A percentile compares a stretch with the other conserved stretches of the same genome.
Conservation (phyloP, 257 asterid species). For the Verbascum thapsus region DNA sequence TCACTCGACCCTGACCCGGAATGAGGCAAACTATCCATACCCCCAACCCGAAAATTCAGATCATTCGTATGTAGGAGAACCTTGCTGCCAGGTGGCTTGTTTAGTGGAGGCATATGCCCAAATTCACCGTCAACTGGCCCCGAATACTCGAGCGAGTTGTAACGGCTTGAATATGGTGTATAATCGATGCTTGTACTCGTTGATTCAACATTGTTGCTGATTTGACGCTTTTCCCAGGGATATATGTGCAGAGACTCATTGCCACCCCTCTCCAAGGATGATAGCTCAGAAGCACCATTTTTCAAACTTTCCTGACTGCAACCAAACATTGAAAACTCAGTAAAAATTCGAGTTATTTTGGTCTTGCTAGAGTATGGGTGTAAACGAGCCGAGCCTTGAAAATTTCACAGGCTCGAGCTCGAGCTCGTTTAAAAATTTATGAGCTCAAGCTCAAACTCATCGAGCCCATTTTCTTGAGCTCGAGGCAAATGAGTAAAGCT, state of each 20-base stretch:
- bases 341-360: background rate
- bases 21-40: slow-evolving; percentile 16
- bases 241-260: slow-evolving; percentile 17
- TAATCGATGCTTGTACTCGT: slow-evolving; percentile 33
- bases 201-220: slow-evolving; percentile 30
- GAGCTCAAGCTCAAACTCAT: too few species aligned
- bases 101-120: slow-evolving; percentile 17
- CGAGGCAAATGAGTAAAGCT: too few species aligned
- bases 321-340: background rate
- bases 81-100: slow-evolving; percentile 30
- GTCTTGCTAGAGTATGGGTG: too few species aligned
- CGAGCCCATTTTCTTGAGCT: too few species aligned
- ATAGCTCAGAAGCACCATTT: slow-evolving; percentile 34
- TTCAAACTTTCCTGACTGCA: slow-evolving; percentile 50
- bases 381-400: too few species aligned
- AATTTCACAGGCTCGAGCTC: too few species aligned
- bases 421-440: too few species aligned
- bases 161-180: slow-evolving; percentile 14
- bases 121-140: slow-evolving; percentile 21
- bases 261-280: slow-evolving; percentile 25
- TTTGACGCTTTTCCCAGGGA: slow-evolving; percentile 30
- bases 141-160: slow-evolving; percentile 29
- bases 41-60: slow-evolving; percentile 29
- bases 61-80: slow-evolving; percentile 23
- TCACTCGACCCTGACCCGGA: slow-evolving; percentile 31